These are phyloP conservation scores for Penicillium sp. DNA, from an alignment of 2,329 filamentous ascomycete species.

Conservation along the genomic window DNA sequence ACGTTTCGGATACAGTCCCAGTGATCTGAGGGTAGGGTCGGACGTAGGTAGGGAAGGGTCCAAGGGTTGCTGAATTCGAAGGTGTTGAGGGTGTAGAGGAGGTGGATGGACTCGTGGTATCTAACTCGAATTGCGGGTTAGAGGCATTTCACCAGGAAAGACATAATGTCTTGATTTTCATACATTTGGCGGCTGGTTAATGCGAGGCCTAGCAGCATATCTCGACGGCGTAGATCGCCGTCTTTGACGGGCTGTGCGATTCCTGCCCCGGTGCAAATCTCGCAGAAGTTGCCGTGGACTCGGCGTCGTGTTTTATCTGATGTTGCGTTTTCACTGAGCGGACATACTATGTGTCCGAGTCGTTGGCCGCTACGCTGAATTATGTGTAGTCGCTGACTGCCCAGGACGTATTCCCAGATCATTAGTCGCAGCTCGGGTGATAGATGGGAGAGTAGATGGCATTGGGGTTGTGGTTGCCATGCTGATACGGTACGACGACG, in stretches of 20 bases:
- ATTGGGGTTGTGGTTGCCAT: slow-evolving; percentile 23
- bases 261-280: slow-evolving; percentile 32
- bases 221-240: slow-evolving; percentile 6
- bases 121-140: slow-evolving; percentile 14
- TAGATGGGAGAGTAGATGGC: slow-evolving; percentile 29
- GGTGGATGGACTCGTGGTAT: slow-evolving; percentile 34
- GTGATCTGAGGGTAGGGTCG: slow-evolving; percentile 29
- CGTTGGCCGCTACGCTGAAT: slow-evolving; percentile 31
- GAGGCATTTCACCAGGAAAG: no score
- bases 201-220: slow-evolving; percentile 27
- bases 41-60: slow-evolving; percentile 37
- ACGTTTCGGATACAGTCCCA: slow-evolving; percentile 32
- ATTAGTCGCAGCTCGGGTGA: slow-evolving; percentile 36
- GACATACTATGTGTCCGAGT: slow-evolving; percentile 34
- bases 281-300: slow-evolving; percentile 21
- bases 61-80: slow-evolving; percentile 42
- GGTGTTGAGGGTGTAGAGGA: slow-evolving; percentile 34
- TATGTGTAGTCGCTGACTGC: slow-evolving; percentile 33
- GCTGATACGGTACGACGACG: slow-evolving; percentile 10
- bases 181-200: slow-evolving; percentile 38
- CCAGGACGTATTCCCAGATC: slow-evolving; percentile 36
- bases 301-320: background rate
- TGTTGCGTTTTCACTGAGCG: slow-evolving; percentile 7
- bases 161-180: background rate
- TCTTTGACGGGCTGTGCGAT: slow-evolving; percentile 28